phyloP scores from a whole-genome alignment of 164 flowering plant genomes.

The Buxus sempervirens region DNA sequence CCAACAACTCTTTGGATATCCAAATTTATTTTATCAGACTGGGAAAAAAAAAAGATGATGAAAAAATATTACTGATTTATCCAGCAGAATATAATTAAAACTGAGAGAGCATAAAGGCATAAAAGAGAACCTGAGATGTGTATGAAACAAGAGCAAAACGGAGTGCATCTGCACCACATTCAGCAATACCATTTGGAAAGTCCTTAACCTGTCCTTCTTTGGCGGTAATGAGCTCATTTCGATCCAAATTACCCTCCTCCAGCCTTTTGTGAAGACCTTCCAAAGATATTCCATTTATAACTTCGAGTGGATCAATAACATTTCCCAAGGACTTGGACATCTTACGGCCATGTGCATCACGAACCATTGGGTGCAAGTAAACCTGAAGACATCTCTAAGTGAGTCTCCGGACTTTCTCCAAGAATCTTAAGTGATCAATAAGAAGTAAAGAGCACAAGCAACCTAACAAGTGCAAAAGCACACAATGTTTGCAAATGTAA shows the following conservation, averaged over 20 bases:
- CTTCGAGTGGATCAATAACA: slow-evolving; percentile 96
- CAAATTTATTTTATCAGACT: slow-evolving; percentile 95
- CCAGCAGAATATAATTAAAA: background rate
- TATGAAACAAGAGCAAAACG: slow-evolving; percentile 80
- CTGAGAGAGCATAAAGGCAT: background rate
- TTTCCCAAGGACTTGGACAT: slow-evolving; percentile 99
- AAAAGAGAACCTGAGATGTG: slow-evolving; percentile 77
- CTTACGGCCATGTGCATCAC: slow-evolving; percentile 99
- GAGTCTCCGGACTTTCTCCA: background rate
- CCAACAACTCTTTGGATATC: slow-evolving; percentile 95
- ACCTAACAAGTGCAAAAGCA: background rate
- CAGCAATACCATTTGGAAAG: slow-evolving; percentile 83
- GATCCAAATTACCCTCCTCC: slow-evolving; percentile 87
- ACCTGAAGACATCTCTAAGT: slow-evolving; percentile 45
- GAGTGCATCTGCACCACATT: slow-evolving; percentile 98
- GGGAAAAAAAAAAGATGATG: slow-evolving; percentile 20
- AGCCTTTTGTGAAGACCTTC: slow-evolving; percentile 83
- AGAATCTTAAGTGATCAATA: background rate
- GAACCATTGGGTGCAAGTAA: slow-evolving; percentile 94
- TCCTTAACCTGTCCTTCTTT: slow-evolving; percentile 79
- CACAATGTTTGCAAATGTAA: background rate
- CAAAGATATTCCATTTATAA: slow-evolving; percentile 78
- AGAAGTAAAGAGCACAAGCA: too few species aligned
- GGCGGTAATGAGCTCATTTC: slow-evolving; percentile 48
- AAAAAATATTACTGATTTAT: background rate